phyloP scores from a whole-genome alignment of 2,329 filamentous ascomycete species.

The Intubia oerlemansii region DNA sequence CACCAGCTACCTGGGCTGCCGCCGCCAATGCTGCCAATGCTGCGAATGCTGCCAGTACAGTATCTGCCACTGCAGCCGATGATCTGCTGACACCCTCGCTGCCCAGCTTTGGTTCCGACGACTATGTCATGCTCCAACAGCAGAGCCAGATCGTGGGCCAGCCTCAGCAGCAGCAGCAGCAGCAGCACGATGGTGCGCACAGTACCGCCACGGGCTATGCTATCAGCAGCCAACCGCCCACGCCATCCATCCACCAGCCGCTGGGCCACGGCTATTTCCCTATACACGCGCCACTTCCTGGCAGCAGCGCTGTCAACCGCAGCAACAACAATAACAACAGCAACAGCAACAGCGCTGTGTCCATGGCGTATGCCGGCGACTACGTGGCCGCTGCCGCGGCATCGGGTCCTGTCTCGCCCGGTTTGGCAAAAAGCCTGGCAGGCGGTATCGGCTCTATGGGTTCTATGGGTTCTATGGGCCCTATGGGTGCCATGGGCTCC shows the following conservation, averaged over 20 bases:
- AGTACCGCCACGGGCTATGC: conserved; percentile 24
- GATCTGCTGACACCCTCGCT: conserved; percentile 25
- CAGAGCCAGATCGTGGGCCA: no score
- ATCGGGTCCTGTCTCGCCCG: conserved; percentile 16
- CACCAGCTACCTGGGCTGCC: no score
- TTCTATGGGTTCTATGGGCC: no score
- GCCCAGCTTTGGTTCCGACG: conserved; percentile 22
- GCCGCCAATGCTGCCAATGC: no score
- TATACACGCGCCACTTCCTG: conserved; percentile 9
- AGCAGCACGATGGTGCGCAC: no score
- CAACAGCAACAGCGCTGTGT: conserved; percentile 9
- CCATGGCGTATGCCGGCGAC: conserved; percentile 16
- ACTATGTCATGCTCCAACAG: conserved; percentile 17
- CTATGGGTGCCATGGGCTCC: no score
- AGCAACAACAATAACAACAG: no score
- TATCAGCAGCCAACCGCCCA: conserved; percentile 24
- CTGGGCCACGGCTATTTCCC: conserved; percentile 20
- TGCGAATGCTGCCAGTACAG: no score
- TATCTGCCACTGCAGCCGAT: no score
- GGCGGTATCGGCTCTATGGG: no score
- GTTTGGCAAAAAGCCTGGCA: conserved; percentile 15
- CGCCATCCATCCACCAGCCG: conserved; percentile 24
- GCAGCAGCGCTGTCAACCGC: no score
- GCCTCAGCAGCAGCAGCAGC: no score
- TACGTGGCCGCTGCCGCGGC: conserved; percentile 29